Evolutionary conservation across 2,329 filamentous ascomycete genomes (phyloP).

Genomic region (Aspergillus candidus): DNA sequence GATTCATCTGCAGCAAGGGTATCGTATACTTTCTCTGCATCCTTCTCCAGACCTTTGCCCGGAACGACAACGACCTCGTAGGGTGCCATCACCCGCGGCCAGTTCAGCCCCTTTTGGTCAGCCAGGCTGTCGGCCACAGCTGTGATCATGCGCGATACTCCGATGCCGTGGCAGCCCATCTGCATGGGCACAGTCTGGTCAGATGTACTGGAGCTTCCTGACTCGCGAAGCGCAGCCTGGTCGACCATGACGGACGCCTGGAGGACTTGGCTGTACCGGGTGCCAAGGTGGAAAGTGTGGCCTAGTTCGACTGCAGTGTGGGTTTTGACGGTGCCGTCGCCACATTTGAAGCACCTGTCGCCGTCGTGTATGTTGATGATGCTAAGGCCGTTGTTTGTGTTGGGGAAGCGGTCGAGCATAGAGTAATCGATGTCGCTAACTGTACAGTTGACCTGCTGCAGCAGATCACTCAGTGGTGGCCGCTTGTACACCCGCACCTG

Average conservation of each 20-base stretch:
- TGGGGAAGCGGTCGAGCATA: constrained; percentile 33
- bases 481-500: constrained; percentile 35
- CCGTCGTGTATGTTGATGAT: constrained; percentile 61
- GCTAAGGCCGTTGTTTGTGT: constrained; percentile 47
- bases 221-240: constrained; percentile 15
- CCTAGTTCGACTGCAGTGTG: constrained; percentile 80
- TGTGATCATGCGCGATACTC: constrained; percentile 82
- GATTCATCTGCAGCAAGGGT: constrained; percentile 35
- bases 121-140: constrained; percentile 72
- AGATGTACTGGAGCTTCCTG: constrained; percentile 12
- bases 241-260: constrained; percentile 54
- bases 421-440: constrained; percentile 30
- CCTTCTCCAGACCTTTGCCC: constrained; percentile 43
- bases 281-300: constrained; percentile 91
- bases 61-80: constrained; percentile 68
- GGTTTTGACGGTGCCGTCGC: constrained; percentile 55
- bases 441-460: constrained; percentile 22
- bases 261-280: constrained; percentile 75
- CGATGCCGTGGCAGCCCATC: constrained; percentile 97
- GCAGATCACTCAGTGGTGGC: constrained; percentile 34
- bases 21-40: constrained; percentile 59
- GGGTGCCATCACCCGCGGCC: constrained; percentile 81
- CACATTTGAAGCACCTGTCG: constrained; percentile 68
- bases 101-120: constrained; percentile 71
- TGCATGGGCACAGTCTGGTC: constrained; percentile 55